phyloP scores from a whole-genome alignment of 164 flowering plant genomes.

The Saururus chinensis region DNA sequence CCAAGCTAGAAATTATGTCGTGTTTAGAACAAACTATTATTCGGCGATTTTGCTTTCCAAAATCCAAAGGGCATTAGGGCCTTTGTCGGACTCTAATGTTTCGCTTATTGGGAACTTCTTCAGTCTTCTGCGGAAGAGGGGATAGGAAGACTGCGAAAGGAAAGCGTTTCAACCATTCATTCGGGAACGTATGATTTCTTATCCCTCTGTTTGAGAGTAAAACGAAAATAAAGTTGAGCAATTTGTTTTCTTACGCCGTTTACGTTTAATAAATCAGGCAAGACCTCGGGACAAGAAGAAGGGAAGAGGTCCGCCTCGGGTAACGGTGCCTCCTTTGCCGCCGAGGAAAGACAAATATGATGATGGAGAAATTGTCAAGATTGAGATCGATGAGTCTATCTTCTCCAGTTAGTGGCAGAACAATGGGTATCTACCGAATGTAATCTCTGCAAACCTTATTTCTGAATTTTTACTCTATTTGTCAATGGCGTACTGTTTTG shows the following conservation, averaged over 20 bases:
- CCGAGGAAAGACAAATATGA: conserved; percentile 62
- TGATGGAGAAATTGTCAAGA: conserved; percentile 37
- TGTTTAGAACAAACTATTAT: no score
- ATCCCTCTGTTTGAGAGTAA: neutral
- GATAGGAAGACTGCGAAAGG: conserved; percentile 86
- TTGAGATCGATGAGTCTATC: conserved; percentile 62
- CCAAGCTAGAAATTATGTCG: no score
- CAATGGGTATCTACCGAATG: neutral
- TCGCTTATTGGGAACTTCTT: neutral
- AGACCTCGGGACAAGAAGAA: conserved; percentile 78
- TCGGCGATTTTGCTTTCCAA: no score
- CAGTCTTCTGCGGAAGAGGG: conserved; percentile 85
- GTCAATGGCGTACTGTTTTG: neutral
- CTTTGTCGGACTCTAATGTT: conserved; percentile 1
- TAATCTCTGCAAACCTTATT: neutral
- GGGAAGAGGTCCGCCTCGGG: conserved; percentile 82
- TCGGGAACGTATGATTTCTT: conserved; percentile 55
- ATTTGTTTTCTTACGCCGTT: neutral
- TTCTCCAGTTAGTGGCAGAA: conserved; percentile 13
- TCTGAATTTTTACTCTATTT: neutral
- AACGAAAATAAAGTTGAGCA: no score
- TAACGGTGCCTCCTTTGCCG: conserved; percentile 44
- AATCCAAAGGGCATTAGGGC: no score
- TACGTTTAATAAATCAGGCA: conserved; percentile 27
- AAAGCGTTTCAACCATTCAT: conserved; percentile 83